phyloP scores from a whole-genome alignment of 192 early-diverging fungal species.

The Borealophlyctis nickersoniae region DNA sequence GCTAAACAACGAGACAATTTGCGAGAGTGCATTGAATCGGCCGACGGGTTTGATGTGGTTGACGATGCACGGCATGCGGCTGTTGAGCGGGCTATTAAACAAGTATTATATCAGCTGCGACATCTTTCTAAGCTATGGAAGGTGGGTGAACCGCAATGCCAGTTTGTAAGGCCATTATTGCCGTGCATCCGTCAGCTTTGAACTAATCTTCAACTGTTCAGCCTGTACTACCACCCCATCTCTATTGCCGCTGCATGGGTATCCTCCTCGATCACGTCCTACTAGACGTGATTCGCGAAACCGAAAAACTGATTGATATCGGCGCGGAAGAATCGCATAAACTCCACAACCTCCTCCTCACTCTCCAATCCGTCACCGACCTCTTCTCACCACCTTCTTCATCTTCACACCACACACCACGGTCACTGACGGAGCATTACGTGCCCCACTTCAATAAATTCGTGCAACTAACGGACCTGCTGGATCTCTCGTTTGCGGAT shows the following conservation, averaged over 20 bases:
- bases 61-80: conserved; percentile 32
- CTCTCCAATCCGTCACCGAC: conserved; percentile 6
- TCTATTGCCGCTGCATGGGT: conserved; percentile 19
- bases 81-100: conserved; percentile 46
- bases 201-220: background rate
- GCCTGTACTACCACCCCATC: conserved; percentile 11
- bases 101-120: conserved; percentile 39
- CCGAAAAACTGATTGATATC: conserved; percentile 35
- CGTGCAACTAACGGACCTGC: conserved; percentile 18
- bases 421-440: background rate
- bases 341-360: conserved; percentile 24
- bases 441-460: conserved; percentile 14
- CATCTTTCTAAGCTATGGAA: conserved; percentile 51
- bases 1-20: conserved; percentile 24
- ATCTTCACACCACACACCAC: background rate
- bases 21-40: conserved; percentile 4
- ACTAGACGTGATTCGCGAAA: conserved; percentile 20
- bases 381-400: background rate
- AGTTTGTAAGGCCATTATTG: background rate
- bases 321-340: conserved; percentile 38
- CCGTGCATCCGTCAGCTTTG: background rate
- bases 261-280: conserved; percentile 20
- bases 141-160: conserved; percentile 27
- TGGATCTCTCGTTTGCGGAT: conserved; percentile 36
- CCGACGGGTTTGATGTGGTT: conserved; percentile 27